Percentiles rank a stretch among this genome's conserved stretches.
phyloP scores from a whole-genome alignment of 208 protist species.

The Naegleria fowleri region DNA sequence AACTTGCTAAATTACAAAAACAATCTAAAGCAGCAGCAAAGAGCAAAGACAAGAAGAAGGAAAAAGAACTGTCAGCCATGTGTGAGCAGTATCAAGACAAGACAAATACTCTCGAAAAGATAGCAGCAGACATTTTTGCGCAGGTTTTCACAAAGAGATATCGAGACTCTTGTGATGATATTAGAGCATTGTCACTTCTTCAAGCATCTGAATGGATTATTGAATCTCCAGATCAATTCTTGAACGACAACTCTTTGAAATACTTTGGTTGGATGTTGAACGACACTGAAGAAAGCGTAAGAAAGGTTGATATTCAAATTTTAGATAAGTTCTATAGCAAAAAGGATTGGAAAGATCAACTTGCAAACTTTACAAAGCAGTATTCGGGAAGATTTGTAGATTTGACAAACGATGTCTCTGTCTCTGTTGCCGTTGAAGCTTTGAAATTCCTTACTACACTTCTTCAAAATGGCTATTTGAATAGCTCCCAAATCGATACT shows the following conservation, averaged over 20 bases:
- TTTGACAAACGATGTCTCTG: not conserved
- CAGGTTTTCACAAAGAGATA: not conserved
- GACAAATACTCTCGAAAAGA: not conserved
- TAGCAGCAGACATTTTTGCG: not conserved
- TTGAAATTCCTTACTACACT: not conserved
- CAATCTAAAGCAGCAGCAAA: not conserved
- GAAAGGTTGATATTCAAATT: not conserved
- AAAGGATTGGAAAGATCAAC: not conserved
- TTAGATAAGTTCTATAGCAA: not conserved
- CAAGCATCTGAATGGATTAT: not conserved
- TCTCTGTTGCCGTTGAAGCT: not conserved
- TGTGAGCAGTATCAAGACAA: not conserved
- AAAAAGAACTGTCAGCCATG: not conserved
- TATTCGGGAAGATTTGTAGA: not conserved
- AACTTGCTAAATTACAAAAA: not conserved
- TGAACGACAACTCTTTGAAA: not conserved
- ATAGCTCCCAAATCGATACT: not conserved
- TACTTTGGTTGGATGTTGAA: constrained; percentile 20
- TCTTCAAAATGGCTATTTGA: not conserved
- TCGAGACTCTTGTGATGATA: not conserved
- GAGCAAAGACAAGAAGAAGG: not conserved
- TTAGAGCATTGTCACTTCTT: not conserved
- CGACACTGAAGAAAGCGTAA: not conserved
- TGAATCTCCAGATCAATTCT: not conserved
- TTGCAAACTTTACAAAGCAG: not conserved